Evolutionary conservation across 345 rosid genomes (phyloP).

Genomic region (Ceriops decandra): DNA sequence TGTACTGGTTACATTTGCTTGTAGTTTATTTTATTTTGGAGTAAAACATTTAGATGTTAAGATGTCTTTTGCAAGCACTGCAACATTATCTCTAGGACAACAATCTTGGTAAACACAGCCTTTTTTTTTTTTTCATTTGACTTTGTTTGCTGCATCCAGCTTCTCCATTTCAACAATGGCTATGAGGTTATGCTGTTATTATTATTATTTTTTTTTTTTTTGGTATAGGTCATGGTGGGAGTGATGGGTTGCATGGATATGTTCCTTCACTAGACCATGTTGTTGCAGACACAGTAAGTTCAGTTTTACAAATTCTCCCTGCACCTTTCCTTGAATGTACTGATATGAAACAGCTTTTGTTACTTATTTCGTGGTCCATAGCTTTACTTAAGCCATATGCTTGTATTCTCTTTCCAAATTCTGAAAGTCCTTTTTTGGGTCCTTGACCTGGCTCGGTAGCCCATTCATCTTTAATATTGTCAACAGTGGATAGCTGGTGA

Average conservation of each 20-base stretch:
- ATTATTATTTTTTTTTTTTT: not conserved
- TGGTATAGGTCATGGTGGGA: conserved; percentile 89
- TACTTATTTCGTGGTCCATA: not conserved
- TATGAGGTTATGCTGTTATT: not conserved
- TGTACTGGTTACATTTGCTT: not conserved
- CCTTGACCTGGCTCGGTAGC: not conserved
- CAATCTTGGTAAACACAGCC: too few species aligned
- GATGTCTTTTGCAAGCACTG: too few species aligned
- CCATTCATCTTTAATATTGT: conserved; percentile 8
- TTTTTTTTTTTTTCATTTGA: too few species aligned
- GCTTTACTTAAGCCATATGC: not conserved
- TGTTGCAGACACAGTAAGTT: conserved; percentile 80
- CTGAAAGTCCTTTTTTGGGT: not conserved
- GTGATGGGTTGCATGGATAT: conserved; percentile 98
- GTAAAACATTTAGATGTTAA: too few species aligned
- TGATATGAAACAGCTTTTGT: not conserved
- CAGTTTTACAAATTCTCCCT: not conserved
- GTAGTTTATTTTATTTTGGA: not conserved
- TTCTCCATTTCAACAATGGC: not conserved
- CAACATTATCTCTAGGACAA: too few species aligned
- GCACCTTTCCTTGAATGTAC: not conserved
- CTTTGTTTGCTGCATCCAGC: too few species aligned
- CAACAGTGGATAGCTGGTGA: too few species aligned
- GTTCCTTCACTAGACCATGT: conserved; percentile 98
- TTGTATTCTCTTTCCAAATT: not conserved